Percentiles rank a stretch among this genome's conserved stretches.
Conservation (phyloP, 2,329 filamentous ascomycete genomes). For the Neonectria coccinea region DNA sequence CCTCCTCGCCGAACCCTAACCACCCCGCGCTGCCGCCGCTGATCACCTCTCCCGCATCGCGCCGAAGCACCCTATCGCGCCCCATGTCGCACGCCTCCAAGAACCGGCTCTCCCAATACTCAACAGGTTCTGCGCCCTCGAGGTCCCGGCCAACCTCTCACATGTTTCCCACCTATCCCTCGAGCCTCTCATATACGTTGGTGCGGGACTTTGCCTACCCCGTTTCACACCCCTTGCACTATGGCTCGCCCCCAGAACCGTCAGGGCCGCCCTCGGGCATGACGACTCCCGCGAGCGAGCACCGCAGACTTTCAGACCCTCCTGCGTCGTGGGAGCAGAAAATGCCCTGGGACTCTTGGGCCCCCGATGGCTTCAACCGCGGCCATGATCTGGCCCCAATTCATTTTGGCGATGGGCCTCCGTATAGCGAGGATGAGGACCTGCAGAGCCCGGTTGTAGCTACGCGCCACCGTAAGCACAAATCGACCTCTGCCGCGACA, state of each 20-base stretch:
- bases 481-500: slow-evolving; percentile 70
- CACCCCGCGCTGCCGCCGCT: slow-evolving; percentile 67
- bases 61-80: slow-evolving; percentile 70
- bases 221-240: slow-evolving; percentile 85
- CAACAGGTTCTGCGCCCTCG: slow-evolving; percentile 73
- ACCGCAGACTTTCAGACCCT: slow-evolving; percentile 85
- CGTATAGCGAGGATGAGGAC: slow-evolving; percentile 96
- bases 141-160: slow-evolving; percentile 85
- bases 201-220: slow-evolving; percentile 98
- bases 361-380: slow-evolving; percentile 65
- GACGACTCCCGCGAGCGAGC: slow-evolving; percentile 87
- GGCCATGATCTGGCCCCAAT: slow-evolving; percentile 83
- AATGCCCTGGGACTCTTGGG: slow-evolving; percentile 69
- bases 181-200: slow-evolving; percentile 86
- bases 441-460: slow-evolving; percentile 91
- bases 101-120: slow-evolving; percentile 87
- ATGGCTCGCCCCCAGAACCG: slow-evolving; percentile 85
- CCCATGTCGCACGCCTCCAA: slow-evolving; percentile 83
- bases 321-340: slow-evolving; percentile 79
- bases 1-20: slow-evolving; percentile 59
- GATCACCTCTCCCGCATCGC: slow-evolving; percentile 68
- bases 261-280: slow-evolving; percentile 78
- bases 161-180: slow-evolving; percentile 85
- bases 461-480: slow-evolving; percentile 87
- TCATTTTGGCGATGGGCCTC: slow-evolving; percentile 87